Percentiles rank a stretch among this genome's conserved stretches.
phyloP scores from a whole-genome alignment of 1,284 basidiomycete genomes.

The Leccinum pallidistipes region DNA sequence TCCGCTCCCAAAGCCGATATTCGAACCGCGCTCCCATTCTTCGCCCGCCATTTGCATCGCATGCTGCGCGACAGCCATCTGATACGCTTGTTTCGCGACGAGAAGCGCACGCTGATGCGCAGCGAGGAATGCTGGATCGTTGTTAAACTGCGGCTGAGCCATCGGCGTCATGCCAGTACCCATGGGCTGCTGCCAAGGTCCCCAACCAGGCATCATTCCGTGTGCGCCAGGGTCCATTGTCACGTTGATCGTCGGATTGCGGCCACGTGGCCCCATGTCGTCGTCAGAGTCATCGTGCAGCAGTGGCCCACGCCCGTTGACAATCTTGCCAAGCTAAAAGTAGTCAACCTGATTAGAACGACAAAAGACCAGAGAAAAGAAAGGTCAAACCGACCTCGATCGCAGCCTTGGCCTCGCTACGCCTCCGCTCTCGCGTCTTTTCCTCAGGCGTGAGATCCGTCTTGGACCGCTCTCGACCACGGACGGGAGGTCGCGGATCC shows the following conservation, averaged over 20 bases:
- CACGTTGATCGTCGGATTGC: conserved; percentile 39
- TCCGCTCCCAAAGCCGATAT: conserved; percentile 40
- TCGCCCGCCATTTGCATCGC: conserved; percentile 80
- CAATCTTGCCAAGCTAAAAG: conserved; percentile 70
- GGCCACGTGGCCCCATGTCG: conserved; percentile 28
- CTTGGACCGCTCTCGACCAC: conserved; percentile 34
- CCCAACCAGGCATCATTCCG: conserved; percentile 28
- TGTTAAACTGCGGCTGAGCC: conserved; percentile 32
- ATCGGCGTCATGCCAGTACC: conserved; percentile 24
- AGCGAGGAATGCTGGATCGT: conserved; percentile 57
- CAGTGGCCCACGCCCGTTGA: conserved; percentile 70
- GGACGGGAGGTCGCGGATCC: conserved; percentile 26
- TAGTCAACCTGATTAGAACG: conserved; percentile 3
- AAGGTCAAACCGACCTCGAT: conserved; percentile 59
- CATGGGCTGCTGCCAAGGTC: conserved; percentile 35
- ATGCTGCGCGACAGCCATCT: conserved; percentile 82
- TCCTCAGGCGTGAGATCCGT: conserved; percentile 44
- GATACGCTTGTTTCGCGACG: conserved; percentile 80
- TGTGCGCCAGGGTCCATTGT: conserved; percentile 45
- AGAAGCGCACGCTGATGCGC: conserved; percentile 84
- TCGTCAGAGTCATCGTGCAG: conserved; percentile 56
- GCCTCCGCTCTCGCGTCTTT: conserved; percentile 62
- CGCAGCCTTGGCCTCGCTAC: conserved; percentile 74
- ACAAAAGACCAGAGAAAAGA: conserved; percentile 8
- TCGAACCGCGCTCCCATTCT: conserved; percentile 81